Base-by-base conservation (phyloP, 108 stramenopile species). In the Seminavis robusta region DNA sequence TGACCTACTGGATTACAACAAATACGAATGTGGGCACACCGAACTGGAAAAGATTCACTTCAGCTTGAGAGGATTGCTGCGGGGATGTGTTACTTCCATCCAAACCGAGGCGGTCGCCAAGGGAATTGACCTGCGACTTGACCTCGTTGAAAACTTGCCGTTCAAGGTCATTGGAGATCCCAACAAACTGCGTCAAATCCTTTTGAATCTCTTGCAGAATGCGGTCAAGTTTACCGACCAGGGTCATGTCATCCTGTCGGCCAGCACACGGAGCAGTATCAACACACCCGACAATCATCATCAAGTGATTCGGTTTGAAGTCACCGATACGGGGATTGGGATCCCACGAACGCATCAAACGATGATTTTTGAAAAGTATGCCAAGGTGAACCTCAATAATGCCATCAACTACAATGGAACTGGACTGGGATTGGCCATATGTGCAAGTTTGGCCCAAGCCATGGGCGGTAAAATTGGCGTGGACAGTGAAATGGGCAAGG, bases 261-360 rank as follows among this genome's bases (percentile, higher is more conserved):
- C 36, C 42, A 43, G 20, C 6, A 11, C 6, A 16, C 17, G 15
- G 20, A 6, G 15, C 42, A 6, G 15, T 21, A 6, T 6, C 42
- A 43, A n/a, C 42, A 43, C 5, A 16, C 17, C 41, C 41, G 9
- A 42, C 41, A 21, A 42, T 9, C 20, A 51, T 26, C 16, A 24
- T 38, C 45, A 59, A 2, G 30, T 38, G 20, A 17, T 80, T 23
- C 38, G 43, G 25, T 69, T 80, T 44, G 58, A 39, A 27, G 74
- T 80, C 19, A 29, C 39, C 21, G 83, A 84, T 60, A 78, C 83
- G 1, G 83, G 83, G 6, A 57, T 68, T 15, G 83, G 83, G 13
- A 79, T 84, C 23, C 25, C 21, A 25, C 45, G 39, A 30, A 52
- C 58, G 0, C 38, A 67, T 17, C 46, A 58, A 23, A 49, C 55